A percentile compares a stretch with the other conserved stretches of the same genome.
These are phyloP conservation scores for Alloteropsis semialata DNA, from an alignment of 176 grass and related monocot species.

Conservation along the genomic window DNA sequence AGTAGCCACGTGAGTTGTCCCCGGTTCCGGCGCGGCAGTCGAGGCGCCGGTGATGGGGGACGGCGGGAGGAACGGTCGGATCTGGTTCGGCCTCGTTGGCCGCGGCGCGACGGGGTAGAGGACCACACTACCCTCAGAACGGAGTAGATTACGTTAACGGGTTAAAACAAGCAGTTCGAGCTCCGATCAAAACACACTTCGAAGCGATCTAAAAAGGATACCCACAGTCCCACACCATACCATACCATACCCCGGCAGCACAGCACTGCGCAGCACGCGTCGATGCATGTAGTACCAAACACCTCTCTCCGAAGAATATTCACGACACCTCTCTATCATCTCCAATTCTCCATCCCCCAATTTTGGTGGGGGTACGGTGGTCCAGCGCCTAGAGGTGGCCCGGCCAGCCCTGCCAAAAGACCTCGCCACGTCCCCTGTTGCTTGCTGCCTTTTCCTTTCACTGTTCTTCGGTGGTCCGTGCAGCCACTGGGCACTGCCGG, in stretches of 20 bases:
- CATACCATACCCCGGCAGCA: neutral
- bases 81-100: too few species aligned
- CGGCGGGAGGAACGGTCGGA: neutral
- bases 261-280: neutral
- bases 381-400: neutral
- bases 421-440: slow-evolving; percentile 34
- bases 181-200: neutral
- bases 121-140: neutral
- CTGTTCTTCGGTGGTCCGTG: slow-evolving; percentile 15
- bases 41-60: neutral
- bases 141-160: neutral
- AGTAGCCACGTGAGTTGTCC: slow-evolving; percentile 39
- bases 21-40: neutral
- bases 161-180: neutral
- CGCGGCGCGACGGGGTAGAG: too few species aligned
- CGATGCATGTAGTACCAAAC: neutral
- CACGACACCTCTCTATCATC: neutral
- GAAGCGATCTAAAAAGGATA: neutral
- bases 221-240: too few species aligned
- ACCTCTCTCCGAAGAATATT: neutral
- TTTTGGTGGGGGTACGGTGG: slow-evolving; percentile 29
- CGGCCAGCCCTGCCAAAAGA: neutral
- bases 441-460: slow-evolving; percentile 7
- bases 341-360: neutral
- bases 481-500: neutral